A percentile compares a stretch with the other conserved stretches of the same genome.
phyloP scores from a whole-genome alignment of 345 rosid genomes.

The Camelina neglecta region DNA sequence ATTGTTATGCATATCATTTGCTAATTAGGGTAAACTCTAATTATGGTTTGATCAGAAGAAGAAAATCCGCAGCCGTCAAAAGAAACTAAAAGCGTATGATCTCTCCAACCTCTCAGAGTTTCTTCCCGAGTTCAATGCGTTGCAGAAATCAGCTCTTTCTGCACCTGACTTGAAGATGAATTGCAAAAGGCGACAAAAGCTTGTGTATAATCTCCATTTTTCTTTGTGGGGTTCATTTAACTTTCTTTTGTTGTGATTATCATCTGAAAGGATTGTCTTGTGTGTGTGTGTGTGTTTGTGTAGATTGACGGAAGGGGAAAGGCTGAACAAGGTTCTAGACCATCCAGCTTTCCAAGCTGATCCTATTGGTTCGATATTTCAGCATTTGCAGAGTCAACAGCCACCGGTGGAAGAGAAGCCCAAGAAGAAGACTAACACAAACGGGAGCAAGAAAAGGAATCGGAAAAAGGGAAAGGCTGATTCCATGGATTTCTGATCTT shows the following conservation, averaged over 20 bases:
- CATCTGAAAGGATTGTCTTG: conserved; percentile 9
- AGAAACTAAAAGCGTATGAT: conserved; percentile 73
- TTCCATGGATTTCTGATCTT: conserved; percentile 54
- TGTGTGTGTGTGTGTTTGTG: conserved; percentile 4
- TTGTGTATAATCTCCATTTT: conserved; percentile 51
- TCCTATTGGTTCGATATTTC: conserved; percentile 74
- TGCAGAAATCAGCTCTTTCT: conserved; percentile 41
- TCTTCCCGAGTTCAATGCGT: conserved; percentile 70
- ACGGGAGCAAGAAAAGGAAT: conserved; percentile 62
- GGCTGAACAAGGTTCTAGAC: conserved; percentile 62
- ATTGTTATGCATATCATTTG: background rate
- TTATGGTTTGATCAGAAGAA: conserved; percentile 51
- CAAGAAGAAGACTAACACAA: conserved; percentile 53
- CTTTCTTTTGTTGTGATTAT: background rate
- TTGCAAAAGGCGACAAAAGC: conserved; percentile 70
- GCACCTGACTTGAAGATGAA: conserved; percentile 62
- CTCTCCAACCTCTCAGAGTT: conserved; percentile 73
- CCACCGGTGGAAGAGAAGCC: conserved; percentile 66
- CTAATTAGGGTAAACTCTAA: background rate
- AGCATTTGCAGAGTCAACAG: conserved; percentile 68
- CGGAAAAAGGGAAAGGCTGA: conserved; percentile 46
- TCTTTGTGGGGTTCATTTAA: background rate
- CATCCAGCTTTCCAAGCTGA: conserved; percentile 74
- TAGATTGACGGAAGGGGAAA: conserved; percentile 73
- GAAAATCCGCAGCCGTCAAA: conserved; percentile 61